Evolutionary conservation across 2,329 filamentous ascomycete species (phyloP).

Genomic region (Rhinocladiella mackenziei): DNA sequence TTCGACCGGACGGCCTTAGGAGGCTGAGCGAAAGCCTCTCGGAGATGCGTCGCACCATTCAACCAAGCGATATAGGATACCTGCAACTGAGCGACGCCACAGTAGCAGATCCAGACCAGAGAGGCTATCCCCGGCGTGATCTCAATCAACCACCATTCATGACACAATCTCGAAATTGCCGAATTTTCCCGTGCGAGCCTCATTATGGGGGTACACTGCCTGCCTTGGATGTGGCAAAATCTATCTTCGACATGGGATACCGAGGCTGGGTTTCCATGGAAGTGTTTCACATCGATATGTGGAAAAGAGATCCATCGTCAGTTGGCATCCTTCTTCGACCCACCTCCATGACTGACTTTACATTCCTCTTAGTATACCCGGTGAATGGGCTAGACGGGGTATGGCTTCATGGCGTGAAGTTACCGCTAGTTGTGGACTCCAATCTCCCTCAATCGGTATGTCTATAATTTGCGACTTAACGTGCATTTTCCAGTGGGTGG

Average conservation of each 20-base stretch:
- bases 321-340: neutral
- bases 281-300: conserved; percentile 8
- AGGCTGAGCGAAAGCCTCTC: conserved; percentile 18
- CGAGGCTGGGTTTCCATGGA: conserved; percentile 8
- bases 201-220: conserved; percentile 22
- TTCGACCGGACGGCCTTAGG: conserved; percentile 10
- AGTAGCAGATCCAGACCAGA: conserved; percentile 23
- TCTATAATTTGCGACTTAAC: too few relatives aligned
- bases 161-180: conserved; percentile 29
- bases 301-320: conserved; percentile 3
- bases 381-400: conserved; percentile 4
- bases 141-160: conserved; percentile 26
- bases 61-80: conserved; percentile 20
- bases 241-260: conserved; percentile 9
- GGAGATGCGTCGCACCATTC: conserved; percentile 21
- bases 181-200: conserved; percentile 27
- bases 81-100: conserved; percentile 29
- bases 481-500: too few relatives aligned
- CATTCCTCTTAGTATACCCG: neutral
- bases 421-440: neutral
- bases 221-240: conserved; percentile 21
- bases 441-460: neutral
- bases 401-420: conserved; percentile 6
- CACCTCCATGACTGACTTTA: neutral
- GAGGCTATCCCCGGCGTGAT: conserved; percentile 19